Evolutionary conservation across 1,139 yeast genomes (phyloP).

Genomic region (Saccharomyces hybrid): DNA sequence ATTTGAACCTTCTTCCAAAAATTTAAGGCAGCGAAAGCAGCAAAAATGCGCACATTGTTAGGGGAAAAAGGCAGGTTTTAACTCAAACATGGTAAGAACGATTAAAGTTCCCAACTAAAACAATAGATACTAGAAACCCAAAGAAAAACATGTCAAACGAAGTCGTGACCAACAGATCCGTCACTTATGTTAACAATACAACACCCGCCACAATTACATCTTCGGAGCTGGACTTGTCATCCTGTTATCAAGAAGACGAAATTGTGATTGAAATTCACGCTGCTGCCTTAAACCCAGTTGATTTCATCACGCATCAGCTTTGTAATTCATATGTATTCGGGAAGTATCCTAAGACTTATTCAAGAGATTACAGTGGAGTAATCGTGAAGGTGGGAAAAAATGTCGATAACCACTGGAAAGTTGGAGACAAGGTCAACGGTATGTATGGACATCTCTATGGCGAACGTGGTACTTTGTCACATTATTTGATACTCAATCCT

Average conservation of each 20-base stretch:
- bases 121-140: no score
- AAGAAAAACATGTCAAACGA: background rate
- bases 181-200: conserved; percentile 14
- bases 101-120: no score
- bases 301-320: conserved; percentile 15
- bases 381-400: conserved; percentile 22
- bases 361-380: conserved; percentile 28
- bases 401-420: conserved; percentile 18
- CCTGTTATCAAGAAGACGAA: conserved; percentile 20
- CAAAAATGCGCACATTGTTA: no score
- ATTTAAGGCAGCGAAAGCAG: no score
- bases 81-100: no score
- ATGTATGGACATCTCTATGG: conserved; percentile 15
- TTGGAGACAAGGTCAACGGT: conserved; percentile 27
- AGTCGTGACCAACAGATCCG: conserved; percentile 15
- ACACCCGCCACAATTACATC: conserved; percentile 15
- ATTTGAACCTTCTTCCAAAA: no score
- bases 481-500: conserved; percentile 26
- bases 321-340: conserved; percentile 10
- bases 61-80: no score
- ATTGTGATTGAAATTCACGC: conserved; percentile 25
- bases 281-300: conserved; percentile 29
- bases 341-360: conserved; percentile 16
- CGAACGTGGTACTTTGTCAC: conserved; percentile 22
- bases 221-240: conserved; percentile 20